phyloP scores from a whole-genome alignment of 371 early-diverging fungal genomes.

The Entomophthora muscae region DNA sequence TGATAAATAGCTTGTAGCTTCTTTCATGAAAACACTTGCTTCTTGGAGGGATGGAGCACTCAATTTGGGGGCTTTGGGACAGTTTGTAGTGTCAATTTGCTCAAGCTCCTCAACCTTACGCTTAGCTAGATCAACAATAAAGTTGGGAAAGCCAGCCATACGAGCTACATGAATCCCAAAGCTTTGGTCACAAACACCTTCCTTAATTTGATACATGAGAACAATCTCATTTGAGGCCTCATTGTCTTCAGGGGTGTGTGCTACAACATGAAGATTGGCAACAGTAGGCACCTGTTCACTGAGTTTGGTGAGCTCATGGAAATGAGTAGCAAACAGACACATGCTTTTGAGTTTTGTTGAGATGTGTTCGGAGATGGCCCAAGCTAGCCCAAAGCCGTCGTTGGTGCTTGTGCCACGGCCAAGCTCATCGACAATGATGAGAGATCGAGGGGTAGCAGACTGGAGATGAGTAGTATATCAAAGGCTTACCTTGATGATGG shows the following conservation, averaged over 20 bases:
- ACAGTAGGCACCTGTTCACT: constrained; percentile 47
- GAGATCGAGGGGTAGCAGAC: constrained; percentile 65
- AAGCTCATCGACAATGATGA: constrained; percentile 98
- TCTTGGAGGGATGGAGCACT: neutral
- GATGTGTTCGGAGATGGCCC: constrained; percentile 91
- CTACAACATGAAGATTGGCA: constrained; percentile 75
- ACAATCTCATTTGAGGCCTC: constrained; percentile 33
- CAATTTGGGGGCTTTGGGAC: neutral
- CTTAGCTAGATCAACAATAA: constrained; percentile 34
- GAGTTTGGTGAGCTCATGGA: constrained; percentile 89
- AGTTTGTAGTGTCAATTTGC: neutral
- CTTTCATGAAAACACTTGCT: neutral
- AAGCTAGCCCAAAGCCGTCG: constrained; percentile 96
- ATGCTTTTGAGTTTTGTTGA: constrained; percentile 56
- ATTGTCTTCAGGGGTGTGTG: constrained; percentile 25
- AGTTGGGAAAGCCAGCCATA: constrained; percentile 80
- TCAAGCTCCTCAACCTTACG: constrained; percentile 7
- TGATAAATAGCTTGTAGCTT: neutral
- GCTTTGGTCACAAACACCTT: constrained; percentile 84
- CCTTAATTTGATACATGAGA: constrained; percentile 69
- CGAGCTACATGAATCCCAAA: constrained; percentile 98
- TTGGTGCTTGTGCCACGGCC: constrained; percentile 97
- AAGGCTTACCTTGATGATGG: constrained; percentile 55
- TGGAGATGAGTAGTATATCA: constrained; percentile 11
- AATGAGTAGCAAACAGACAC: constrained; percentile 93